Evolutionary conservation across 305 asterid species (phyloP).

Genomic region (Lippia alba): DNA sequence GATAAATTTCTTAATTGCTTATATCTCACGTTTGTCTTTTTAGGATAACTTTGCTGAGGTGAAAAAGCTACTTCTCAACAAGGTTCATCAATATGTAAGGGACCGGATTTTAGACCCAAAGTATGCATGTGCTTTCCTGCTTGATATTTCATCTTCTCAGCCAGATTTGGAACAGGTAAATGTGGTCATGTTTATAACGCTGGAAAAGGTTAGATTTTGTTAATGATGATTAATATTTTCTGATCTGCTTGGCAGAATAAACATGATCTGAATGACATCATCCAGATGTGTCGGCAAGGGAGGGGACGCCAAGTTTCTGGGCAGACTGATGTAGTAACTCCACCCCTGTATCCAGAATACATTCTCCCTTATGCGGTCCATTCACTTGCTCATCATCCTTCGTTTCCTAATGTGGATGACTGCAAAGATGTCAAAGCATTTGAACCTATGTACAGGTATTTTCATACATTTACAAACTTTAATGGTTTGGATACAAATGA

Average conservation of each 20-base stretch:
- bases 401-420: conserved; percentile 83
- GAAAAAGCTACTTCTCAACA: conserved; percentile 69
- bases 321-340: conserved; percentile 65
- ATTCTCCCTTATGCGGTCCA: conserved; percentile 89
- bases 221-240: conserved; percentile 26
- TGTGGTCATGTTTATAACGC: conserved; percentile 20
- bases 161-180: conserved; percentile 79
- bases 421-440: conserved; percentile 79
- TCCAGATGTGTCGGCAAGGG: conserved; percentile 92
- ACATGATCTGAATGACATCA: conserved; percentile 77
- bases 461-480: conserved; percentile 35
- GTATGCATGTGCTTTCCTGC: conserved; percentile 89
- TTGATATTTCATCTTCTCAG: conserved; percentile 65
- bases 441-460: conserved; percentile 92
- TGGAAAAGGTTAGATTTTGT: conserved; percentile 20
- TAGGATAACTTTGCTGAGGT: conserved; percentile 89
- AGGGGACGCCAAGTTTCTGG: conserved; percentile 71
- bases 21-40: conserved; percentile 34
- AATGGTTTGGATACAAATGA: conserved; percentile 7
- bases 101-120: conserved; percentile 91
- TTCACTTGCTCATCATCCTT: conserved; percentile 86
- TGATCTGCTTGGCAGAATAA: conserved; percentile 68
- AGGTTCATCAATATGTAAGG: conserved; percentile 89
- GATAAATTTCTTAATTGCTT: conserved; percentile 29
- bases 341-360: conserved; percentile 74